Percentiles rank a stretch among this genome's conserved stretches.
Conservation (phyloP, 2,329 filamentous ascomycete species). For the Trichocomaceae sp. region DNA sequence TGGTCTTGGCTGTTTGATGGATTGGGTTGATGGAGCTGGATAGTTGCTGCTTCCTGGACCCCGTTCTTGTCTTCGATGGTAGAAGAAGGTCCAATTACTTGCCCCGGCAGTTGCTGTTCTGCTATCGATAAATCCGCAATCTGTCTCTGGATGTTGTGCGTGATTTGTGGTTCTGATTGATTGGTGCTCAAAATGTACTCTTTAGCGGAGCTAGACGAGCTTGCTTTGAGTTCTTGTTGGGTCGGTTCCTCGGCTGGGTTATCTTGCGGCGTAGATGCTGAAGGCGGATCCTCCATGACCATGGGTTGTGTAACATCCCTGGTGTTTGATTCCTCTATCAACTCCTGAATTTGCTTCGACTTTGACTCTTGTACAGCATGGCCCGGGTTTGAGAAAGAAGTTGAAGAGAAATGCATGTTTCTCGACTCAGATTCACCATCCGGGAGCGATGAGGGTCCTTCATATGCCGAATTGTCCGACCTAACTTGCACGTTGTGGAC, state of each 20-base stretch:
- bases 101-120: background rate
- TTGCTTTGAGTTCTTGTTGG: background rate
- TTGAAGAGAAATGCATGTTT: background rate
- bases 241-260: background rate
- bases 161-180: background rate
- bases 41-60: background rate
- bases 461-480: background rate
- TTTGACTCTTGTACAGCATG: background rate
- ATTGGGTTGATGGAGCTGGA: background rate
- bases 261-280: background rate
- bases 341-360: background rate
- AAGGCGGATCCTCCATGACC: background rate
- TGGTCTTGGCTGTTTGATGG: background rate
- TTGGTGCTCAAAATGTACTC: background rate
- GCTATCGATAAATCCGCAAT: background rate
- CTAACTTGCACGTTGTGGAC: background rate
- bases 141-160: background rate
- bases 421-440: background rate
- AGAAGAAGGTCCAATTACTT: background rate
- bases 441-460: background rate
- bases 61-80: background rate
- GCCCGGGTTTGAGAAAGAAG: background rate
- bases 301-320: background rate
- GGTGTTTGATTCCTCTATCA: background rate
- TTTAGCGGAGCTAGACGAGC: background rate